Evolutionary conservation across 345 rosid species (phyloP).

Genomic region (Ceriops decandra): DNA sequence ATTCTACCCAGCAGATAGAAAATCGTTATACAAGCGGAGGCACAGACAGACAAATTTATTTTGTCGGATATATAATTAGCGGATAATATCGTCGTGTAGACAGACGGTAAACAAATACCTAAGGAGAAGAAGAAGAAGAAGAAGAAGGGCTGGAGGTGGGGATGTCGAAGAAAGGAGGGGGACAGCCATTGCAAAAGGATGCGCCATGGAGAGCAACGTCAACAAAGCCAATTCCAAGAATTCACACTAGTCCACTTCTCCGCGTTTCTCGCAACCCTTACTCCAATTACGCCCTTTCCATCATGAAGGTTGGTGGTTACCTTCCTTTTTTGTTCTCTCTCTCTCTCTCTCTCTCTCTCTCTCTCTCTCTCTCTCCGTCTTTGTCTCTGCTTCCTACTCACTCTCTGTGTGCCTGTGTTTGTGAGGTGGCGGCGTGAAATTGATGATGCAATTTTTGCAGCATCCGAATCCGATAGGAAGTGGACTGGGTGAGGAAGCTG

Average conservation of each 20-base stretch:
- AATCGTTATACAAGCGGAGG: too few relatives aligned
- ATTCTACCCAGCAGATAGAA: too few relatives aligned
- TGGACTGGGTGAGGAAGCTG: conserved; percentile 68
- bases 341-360: neutral
- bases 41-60: too few relatives aligned
- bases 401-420: neutral
- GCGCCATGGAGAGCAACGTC: conserved; percentile 80
- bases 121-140: neutral
- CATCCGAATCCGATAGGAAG: conserved; percentile 75
- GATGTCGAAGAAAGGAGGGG: conserved; percentile 67
- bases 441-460: conserved; percentile 27
- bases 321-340: neutral
- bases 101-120: too few relatives aligned
- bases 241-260: conserved; percentile 64
- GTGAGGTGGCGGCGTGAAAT: neutral
- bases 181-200: conserved; percentile 52
- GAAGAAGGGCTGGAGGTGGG: neutral
- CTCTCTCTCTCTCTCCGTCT: too few relatives aligned
- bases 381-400: neutral
- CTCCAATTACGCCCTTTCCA: conserved; percentile 53
- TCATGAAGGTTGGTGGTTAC: conserved; percentile 55
- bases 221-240: conserved; percentile 62
- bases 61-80: too few relatives aligned
- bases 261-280: conserved; percentile 49
- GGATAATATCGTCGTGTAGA: too few relatives aligned